A percentile compares a stretch with the other conserved stretches of the same genome.
These are phyloP conservation scores for Fragaria vesca DNA, from an alignment of 306 rosid species.

Conservation along the genomic window DNA sequence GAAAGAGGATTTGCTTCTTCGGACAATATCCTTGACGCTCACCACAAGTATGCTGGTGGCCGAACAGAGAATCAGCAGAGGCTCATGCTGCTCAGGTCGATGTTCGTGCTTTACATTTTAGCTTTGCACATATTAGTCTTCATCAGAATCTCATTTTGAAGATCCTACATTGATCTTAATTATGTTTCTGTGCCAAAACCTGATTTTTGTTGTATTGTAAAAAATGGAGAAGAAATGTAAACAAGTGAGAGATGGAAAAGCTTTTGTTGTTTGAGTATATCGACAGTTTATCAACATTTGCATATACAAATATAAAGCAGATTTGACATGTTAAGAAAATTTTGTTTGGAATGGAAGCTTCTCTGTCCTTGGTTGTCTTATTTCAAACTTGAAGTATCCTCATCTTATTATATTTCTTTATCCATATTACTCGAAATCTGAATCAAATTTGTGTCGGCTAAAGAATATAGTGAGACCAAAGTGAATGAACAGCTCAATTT, in stretches of 20 bases:
- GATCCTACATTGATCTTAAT: neutral
- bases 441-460: neutral
- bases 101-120: constrained; percentile 85
- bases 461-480: neutral
- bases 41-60: constrained; percentile 58
- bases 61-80: constrained; percentile 78
- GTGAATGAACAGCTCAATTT: neutral
- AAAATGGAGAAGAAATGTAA: neutral
- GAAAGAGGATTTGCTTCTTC: constrained; percentile 50
- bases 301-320: neutral
- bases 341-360: neutral
- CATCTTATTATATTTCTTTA: neutral
- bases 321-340: neutral
- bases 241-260: neutral
- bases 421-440: neutral
- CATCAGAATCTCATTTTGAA: constrained; percentile 72
- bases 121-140: constrained; percentile 75
- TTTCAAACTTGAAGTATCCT: neutral
- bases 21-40: constrained; percentile 52
- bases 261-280: neutral
- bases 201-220: neutral
- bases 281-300: neutral
- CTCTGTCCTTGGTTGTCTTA: neutral
- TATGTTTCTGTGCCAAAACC: constrained; percentile 3
- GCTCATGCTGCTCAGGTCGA: constrained; percentile 79